Evolutionary conservation across 768 basidiomycete species (phyloP).

Genomic region (Termitomyces sp.): DNA sequence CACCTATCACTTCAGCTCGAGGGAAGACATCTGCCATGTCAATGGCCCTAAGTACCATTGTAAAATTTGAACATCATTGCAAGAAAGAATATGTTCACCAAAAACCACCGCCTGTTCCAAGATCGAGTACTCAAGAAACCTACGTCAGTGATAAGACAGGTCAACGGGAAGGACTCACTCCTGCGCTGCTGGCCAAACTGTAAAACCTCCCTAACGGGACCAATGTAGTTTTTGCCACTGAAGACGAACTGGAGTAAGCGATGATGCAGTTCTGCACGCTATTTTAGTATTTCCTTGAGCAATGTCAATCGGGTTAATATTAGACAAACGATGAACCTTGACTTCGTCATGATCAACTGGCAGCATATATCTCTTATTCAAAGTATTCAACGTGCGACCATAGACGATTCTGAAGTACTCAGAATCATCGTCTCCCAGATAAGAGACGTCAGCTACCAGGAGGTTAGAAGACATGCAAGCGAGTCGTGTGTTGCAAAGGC

Average conservation of each 20-base stretch:
- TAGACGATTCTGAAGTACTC: conserved; percentile 49
- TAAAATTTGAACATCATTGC: not conserved
- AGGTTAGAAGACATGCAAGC: conserved; percentile 17
- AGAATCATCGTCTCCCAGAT: conserved; percentile 35
- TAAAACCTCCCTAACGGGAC: conserved; percentile 55
- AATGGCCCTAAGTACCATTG: conserved; percentile 46
- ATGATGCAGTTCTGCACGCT: conserved; percentile 63
- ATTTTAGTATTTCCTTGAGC: conserved; percentile 1
- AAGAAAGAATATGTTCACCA: not conserved
- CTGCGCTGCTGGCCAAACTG: conserved; percentile 36
- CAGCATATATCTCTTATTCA: conserved; percentile 54
- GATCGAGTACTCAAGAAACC: not conserved
- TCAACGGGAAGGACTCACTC: not conserved
- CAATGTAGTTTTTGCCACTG: conserved; percentile 56
- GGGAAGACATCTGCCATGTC: conserved; percentile 73
- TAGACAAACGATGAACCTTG: conserved; percentile 26
- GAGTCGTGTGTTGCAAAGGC: conserved; percentile 4
- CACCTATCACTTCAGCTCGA: conserved; percentile 56
- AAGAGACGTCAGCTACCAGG: conserved; percentile 12
- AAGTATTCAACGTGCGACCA: conserved; percentile 47
- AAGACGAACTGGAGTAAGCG: conserved; percentile 64
- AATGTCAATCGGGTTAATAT: not conserved
- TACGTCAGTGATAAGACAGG: not conserved
- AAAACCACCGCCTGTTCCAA: not conserved
- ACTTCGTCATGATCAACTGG: conserved; percentile 65